Percentiles rank a stretch among this genome's conserved stretches.
Evolutionary conservation across 2,329 filamentous ascomycete genomes (phyloP).

Genomic region (Colletotrichum musae): DNA sequence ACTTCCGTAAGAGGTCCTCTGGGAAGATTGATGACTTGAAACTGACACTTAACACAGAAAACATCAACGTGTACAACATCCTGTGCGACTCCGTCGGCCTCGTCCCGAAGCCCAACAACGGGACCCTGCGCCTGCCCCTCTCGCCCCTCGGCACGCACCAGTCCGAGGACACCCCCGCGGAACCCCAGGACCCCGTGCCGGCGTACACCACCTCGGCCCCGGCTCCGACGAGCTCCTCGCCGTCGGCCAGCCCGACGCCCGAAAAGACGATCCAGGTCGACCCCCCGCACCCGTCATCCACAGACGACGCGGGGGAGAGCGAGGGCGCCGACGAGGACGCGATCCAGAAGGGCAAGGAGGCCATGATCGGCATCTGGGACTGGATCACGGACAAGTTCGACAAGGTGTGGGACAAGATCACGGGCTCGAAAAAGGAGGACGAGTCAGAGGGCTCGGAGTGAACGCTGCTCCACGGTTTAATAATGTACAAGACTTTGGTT

Average conservation of each 20-base stretch:
- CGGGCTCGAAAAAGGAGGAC: constrained; percentile 39
- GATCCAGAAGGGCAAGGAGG: constrained; percentile 47
- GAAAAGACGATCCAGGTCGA: constrained; percentile 43
- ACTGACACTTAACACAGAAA: constrained; percentile 72
- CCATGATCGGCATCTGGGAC: constrained; percentile 60
- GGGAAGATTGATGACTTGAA: neutral
- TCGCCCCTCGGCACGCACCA: constrained; percentile 74
- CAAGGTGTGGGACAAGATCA: constrained; percentile 62
- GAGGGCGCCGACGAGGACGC: constrained; percentile 46
- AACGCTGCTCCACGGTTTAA: constrained; percentile 10
- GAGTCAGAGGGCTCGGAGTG: constrained; percentile 20
- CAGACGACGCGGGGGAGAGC: constrained; percentile 42
- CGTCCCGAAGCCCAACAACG: constrained; percentile 84
- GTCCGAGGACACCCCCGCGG: constrained; percentile 61
- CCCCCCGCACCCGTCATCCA: constrained; percentile 43
- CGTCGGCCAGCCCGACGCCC: constrained; percentile 32
- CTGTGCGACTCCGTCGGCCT: constrained; percentile 89
- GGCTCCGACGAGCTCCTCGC: constrained; percentile 31
- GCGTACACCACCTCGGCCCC: constrained; percentile 41
- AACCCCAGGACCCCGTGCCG: constrained; percentile 67
- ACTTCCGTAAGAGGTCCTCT: constrained; percentile 77
- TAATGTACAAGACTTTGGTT: neutral
- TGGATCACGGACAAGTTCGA: constrained; percentile 66
- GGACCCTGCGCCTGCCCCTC: constrained; percentile 83
- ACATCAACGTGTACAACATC: constrained; percentile 95